These are phyloP conservation scores for Taphrina sp. DNA, from an alignment of 1,139 yeast genomes.

Conservation along the genomic window DNA sequence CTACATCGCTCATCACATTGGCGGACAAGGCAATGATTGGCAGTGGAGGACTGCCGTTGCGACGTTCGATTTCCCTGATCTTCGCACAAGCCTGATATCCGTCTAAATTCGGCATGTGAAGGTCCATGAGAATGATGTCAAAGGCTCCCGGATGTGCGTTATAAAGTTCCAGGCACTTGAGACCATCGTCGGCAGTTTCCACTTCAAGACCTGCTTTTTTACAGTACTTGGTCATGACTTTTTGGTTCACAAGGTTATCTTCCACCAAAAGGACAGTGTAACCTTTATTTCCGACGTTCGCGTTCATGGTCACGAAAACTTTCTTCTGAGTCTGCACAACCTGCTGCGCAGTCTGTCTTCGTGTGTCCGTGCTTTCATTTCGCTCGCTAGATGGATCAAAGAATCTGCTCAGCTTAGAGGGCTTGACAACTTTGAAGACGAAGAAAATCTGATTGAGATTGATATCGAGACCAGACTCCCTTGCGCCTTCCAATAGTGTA, in stretches of 20 bases:
- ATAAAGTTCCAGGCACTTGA: constrained; percentile 67
- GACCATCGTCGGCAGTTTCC: constrained; percentile 81
- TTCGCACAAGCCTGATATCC: constrained; percentile 34
- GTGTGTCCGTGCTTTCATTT: constrained; percentile 24
- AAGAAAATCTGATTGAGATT: constrained; percentile 19
- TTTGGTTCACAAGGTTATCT: constrained; percentile 87
- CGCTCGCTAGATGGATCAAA: constrained; percentile 35
- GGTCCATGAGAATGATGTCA: constrained; percentile 50
- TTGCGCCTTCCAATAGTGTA: constrained; percentile 36
- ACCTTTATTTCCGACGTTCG: constrained; percentile 17
- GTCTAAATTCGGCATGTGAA: constrained; percentile 35
- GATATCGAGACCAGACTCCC: constrained; percentile 20
- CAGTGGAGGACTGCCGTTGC: constrained; percentile 1
- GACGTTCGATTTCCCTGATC: constrained; percentile 57
- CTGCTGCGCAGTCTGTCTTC: constrained; percentile 30
- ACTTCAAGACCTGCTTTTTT: constrained; percentile 71
- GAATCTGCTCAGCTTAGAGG: constrained; percentile 36
- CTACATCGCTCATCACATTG: constrained; percentile 88
- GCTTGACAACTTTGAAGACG: constrained; percentile 37
- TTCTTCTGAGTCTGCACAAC: constrained; percentile 29
- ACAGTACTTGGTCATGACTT: constrained; percentile 82
- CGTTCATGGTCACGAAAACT: constrained; percentile 25
- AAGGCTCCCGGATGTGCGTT: constrained; percentile 46
- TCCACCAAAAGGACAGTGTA: constrained; percentile 78
- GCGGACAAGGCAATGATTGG: constrained; percentile 87